Evolutionary conservation across 768 basidiomycete genomes (phyloP).

Genomic region (Rhodotorula kratochvilovae): DNA sequence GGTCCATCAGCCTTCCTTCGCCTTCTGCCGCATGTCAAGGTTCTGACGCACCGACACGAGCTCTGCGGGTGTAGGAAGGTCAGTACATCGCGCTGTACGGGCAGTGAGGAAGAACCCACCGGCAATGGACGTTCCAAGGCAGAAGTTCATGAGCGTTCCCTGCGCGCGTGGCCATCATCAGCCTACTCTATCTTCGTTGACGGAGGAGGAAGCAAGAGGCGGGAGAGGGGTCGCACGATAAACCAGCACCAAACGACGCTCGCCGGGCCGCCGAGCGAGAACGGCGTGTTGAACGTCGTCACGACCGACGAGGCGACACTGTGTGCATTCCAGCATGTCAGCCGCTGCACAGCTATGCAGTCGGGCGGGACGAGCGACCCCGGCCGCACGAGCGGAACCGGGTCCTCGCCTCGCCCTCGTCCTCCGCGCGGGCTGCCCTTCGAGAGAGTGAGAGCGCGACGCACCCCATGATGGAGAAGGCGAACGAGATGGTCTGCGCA

Average conservation of each 20-base stretch:
- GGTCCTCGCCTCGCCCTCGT: too few relatives aligned
- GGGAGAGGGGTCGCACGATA: slow-evolving; percentile 38
- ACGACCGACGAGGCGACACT: slow-evolving; percentile 47
- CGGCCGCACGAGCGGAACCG: too few relatives aligned
- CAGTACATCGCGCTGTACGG: neutral
- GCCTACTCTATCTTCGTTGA: slow-evolving; percentile 6
- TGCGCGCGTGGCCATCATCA: neutral
- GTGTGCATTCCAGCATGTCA: slow-evolving; percentile 11
- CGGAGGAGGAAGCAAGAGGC: slow-evolving; percentile 6
- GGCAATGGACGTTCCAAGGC: slow-evolving; percentile 37
- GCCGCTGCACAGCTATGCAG: too few relatives aligned
- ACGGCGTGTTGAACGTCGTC: slow-evolving; percentile 51
- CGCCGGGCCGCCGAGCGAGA: slow-evolving; percentile 49
- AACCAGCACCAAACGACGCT: slow-evolving; percentile 51
- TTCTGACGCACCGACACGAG: neutral
- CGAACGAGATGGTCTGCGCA: slow-evolving; percentile 46
- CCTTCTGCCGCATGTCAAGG: neutral
- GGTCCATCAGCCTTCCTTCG: too few relatives aligned
- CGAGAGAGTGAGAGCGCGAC: slow-evolving; percentile 2
- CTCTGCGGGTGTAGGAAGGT: neutral
- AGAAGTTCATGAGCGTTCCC: slow-evolving; percentile 40
- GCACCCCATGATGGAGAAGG: slow-evolving; percentile 43
- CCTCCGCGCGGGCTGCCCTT: too few relatives aligned
- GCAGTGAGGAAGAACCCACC: slow-evolving; percentile 24
- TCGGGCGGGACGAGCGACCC: too few relatives aligned